Evolutionary conservation across 768 basidiomycete species (phyloP), one percentile per base, ranked within the genome.

Genomic region (Mycena rosella): DNA sequence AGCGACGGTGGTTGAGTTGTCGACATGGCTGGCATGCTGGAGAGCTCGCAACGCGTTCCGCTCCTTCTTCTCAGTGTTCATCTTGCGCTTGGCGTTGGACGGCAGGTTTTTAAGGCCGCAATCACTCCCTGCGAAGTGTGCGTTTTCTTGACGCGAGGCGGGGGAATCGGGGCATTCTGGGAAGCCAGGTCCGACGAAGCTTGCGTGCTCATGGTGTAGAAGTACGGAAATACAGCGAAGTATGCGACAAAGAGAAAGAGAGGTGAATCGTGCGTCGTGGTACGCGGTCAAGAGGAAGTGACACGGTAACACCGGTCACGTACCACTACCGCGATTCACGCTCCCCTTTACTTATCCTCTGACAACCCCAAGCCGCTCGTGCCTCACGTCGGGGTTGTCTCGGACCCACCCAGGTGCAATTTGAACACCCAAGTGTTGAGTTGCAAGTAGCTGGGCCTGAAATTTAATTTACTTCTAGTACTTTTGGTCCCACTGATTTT

Each of bases 321-420:
- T 3, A 32, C 24, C 17, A 27, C 27, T 32, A 30, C 17, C 54
- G 22, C n/a, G 38, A 56, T 27, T 27, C 38, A 18, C 34, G 13
- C 34, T 14, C 38, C 9, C 10, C 54, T 56, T 40, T 24, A 13
- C 34, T 56, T 56, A 56, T 56, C 54, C n/a, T n/a, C n/a, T n/a
- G n/a, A n/a, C n/a, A n/a, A n/a, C n/a, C n/a, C n/a, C n/a, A n/a
- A n/a, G n/a, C n/a, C n/a, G n/a, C n/a, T n/a, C n/a, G n/a, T n/a
- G n/a, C n/a, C n/a, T n/a, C n/a, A n/a, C n/a, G n/a, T n/a, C n/a
- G n/a, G n/a, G n/a, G n/a, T n/a, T n/a, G n/a, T n/a, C n/a, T n/a
- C n/a, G n/a, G n/a, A n/a, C n/a, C n/a, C n/a, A n/a, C n/a, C n/a
- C n/a, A n/a, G n/a, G n/a, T n/a, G n/a, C n/a, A n/a, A n/a, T n/a